A percentile compares a stretch with the other conserved stretches of the same genome.
Evolutionary conservation across 73 alveolate genomes (phyloP).

Genomic region (Symbiodinium pilosum): DNA sequence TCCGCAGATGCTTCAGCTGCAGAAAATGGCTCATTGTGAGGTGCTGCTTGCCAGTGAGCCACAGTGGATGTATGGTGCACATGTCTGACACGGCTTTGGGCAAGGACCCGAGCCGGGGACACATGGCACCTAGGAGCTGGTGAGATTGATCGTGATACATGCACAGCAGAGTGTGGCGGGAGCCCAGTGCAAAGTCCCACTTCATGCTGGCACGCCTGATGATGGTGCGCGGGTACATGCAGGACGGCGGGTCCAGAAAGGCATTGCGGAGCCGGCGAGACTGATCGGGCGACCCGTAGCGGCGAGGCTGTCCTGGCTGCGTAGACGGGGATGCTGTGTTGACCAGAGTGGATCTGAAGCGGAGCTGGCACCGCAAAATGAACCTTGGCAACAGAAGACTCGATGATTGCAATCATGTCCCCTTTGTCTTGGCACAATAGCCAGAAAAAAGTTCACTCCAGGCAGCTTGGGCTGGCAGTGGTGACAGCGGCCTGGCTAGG

Average conservation of each 20-base stretch:
- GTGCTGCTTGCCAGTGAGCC: not conserved
- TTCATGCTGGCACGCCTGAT: too few species aligned
- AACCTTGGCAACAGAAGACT: not conserved
- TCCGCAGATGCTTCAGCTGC: not conserved
- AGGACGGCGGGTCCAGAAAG: too few species aligned
- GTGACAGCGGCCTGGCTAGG: not conserved
- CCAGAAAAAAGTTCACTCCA: not conserved
- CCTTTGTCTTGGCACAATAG: too few species aligned
- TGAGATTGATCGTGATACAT: too few species aligned
- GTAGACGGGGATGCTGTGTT: not conserved
- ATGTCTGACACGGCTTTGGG: too few species aligned
- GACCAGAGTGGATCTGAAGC: not conserved
- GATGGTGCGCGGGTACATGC: too few species aligned
- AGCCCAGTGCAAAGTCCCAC: too few species aligned
- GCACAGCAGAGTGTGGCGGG: too few species aligned
- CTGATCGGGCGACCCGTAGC: not conserved
- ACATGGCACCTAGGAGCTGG: not conserved
- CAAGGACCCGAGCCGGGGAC: not conserved
- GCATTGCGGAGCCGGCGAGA: too few species aligned
- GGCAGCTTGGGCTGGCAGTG: not conserved
- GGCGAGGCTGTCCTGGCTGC: slow-evolving; percentile 13
- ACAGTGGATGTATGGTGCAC: not conserved
- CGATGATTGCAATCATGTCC: not conserved
- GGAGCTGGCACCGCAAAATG: not conserved
- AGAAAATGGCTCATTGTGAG: not conserved